These are phyloP conservation scores for Flaveria bidentis DNA, from an alignment of 129 eudicot species.

Conservation along the genomic window DNA sequence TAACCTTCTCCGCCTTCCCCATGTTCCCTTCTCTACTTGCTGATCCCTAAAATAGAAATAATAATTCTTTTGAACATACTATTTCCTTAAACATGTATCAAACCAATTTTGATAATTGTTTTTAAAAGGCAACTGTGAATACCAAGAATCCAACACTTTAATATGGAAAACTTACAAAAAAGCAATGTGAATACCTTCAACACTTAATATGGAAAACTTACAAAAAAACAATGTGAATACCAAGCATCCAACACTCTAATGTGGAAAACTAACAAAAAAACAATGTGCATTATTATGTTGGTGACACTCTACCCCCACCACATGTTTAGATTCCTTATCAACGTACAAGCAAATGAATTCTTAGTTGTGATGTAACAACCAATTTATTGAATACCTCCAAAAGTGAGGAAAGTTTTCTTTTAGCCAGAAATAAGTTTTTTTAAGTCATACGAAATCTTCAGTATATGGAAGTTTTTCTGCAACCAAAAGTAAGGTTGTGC, in stretches of 20 bases:
- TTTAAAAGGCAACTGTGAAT: slow-evolving; percentile 5
- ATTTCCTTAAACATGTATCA: slow-evolving; percentile 2
- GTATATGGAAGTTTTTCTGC: background rate
- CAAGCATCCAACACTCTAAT: slow-evolving; percentile 13
- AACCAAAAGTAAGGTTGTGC: background rate
- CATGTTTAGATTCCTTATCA: slow-evolving; percentile 29
- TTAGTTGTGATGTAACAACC: slow-evolving; percentile 22
- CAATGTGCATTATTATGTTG: slow-evolving; percentile 21
- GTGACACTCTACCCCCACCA: slow-evolving; percentile 36
- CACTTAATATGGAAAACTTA: background rate
- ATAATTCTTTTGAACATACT: background rate
- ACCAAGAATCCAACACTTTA: slow-evolving; percentile 10
- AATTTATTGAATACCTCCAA: slow-evolving; percentile 34
- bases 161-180: background rate
- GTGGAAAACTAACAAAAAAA: slow-evolving; percentile 13
- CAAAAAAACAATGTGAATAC: background rate
- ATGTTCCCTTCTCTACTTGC: slow-evolving; percentile 54
- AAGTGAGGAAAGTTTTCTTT: background rate
- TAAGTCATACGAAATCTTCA: background rate
- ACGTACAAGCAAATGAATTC: slow-evolving; percentile 22
- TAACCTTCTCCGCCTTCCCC: slow-evolving; percentile 67
- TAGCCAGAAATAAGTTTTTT: background rate
- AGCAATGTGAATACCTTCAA: background rate
- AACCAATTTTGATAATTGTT: background rate
- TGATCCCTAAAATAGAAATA: slow-evolving; percentile 21